Evolutionary conservation across 2,329 filamentous ascomycete species (phyloP).

Genomic region (Triangularia verruculosa): DNA sequence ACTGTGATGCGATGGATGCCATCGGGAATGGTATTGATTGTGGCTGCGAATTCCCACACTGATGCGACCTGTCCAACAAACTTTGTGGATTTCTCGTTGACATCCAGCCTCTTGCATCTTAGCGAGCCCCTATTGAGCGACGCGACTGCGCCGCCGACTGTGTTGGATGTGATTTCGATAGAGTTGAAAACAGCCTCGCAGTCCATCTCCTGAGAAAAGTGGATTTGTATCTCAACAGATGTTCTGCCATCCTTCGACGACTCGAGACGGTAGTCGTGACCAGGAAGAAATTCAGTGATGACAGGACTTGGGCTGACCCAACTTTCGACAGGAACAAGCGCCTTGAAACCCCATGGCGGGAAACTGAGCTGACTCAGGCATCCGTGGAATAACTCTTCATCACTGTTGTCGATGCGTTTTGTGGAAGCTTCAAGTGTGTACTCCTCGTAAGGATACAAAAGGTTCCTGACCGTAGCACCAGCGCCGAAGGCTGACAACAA

Average conservation of each 20-base stretch:
- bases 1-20: slow-evolving; percentile 58
- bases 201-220: slow-evolving; percentile 60
- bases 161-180: slow-evolving; percentile 53
- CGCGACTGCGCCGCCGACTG: slow-evolving; percentile 44
- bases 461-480: slow-evolving; percentile 56
- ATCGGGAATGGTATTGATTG: slow-evolving; percentile 54
- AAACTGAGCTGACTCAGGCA: slow-evolving; percentile 52
- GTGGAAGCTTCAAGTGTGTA: slow-evolving; percentile 46
- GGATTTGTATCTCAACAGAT: slow-evolving; percentile 44
- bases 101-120: slow-evolving; percentile 41
- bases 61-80: slow-evolving; percentile 52
- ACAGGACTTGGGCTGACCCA: slow-evolving; percentile 52
- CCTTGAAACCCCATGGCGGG: slow-evolving; percentile 54
- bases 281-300: slow-evolving; percentile 57
- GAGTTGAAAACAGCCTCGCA: slow-evolving; percentile 50
- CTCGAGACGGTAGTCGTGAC: slow-evolving; percentile 56
- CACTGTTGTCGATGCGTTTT: slow-evolving; percentile 44
- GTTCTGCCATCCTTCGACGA: slow-evolving; percentile 34
- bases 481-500: slow-evolving; percentile 55
- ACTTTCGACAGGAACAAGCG: slow-evolving; percentile 53
- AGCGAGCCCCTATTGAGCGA: slow-evolving; percentile 43
- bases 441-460: slow-evolving; percentile 62
- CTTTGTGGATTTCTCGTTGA: slow-evolving; percentile 33
- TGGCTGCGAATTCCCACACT: slow-evolving; percentile 53
- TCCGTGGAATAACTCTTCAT: slow-evolving; percentile 47